A percentile compares a stretch with the other conserved stretches of the same genome.
Evolutionary conservation across 2,329 filamentous ascomycete species (phyloP).

Genomic region (Neonectria punicea): DNA sequence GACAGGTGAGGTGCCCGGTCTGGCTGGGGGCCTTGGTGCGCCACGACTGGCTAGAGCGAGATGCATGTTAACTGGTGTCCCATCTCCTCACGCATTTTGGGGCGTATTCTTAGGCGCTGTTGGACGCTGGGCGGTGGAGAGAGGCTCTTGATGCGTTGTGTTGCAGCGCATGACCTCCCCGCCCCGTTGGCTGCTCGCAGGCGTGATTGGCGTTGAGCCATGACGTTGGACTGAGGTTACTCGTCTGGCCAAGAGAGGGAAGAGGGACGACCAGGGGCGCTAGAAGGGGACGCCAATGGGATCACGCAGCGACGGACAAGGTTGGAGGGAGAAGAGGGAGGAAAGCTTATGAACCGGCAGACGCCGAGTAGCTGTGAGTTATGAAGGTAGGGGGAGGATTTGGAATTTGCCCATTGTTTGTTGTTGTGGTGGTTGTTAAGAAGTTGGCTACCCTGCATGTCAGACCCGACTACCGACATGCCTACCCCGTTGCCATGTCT

Average conservation of each 20-base stretch:
- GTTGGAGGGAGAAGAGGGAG: conserved; percentile 2
- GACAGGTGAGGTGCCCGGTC: not conserved
- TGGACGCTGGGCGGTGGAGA: not conserved
- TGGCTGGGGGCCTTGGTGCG: not conserved
- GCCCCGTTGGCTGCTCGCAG: conserved; percentile 3
- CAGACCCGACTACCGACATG: not conserved
- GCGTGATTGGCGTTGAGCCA: conserved; percentile 33
- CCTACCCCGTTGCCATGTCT: not conserved
- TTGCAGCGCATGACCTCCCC: conserved; percentile 24
- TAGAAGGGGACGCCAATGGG: conserved; percentile 9
- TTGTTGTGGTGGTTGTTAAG: not conserved
- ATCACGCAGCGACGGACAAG: not conserved
- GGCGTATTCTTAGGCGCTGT: not conserved
- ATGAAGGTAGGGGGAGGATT: not conserved
- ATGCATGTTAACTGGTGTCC: not conserved
- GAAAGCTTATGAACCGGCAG: not conserved
- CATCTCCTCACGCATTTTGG: not conserved
- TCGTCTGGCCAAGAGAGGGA: not conserved
- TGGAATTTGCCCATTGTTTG: too few species aligned
- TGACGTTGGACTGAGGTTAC: conserved; percentile 45
- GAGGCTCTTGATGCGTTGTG: not conserved
- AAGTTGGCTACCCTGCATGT: not conserved
- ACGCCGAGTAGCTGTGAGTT: not conserved
- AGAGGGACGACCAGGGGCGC: not conserved
- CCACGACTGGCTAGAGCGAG: not conserved